These are phyloP conservation scores for Hypoxylon trugodes DNA, from an alignment of 495 filamentous ascomycete genomes.

Conservation along the genomic window DNA sequence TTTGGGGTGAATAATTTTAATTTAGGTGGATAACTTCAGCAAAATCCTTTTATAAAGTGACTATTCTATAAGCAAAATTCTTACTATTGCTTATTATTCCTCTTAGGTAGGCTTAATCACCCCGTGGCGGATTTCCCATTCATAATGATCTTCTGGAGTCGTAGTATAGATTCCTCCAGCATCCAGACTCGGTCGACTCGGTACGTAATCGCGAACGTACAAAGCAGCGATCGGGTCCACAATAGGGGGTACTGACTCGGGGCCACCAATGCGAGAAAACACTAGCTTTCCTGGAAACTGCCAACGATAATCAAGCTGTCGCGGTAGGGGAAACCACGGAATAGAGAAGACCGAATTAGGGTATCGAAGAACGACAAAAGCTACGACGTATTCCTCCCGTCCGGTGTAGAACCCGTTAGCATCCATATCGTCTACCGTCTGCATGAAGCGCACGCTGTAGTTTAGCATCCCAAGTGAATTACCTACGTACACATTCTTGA, in stretches of 20 bases:
- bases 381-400: conserved; percentile 35
- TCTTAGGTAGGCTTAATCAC: neutral
- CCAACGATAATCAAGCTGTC: conserved; percentile 29
- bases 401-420: conserved; percentile 32
- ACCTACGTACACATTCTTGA: conserved; percentile 36
- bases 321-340: conserved; percentile 35
- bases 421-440: conserved; percentile 42
- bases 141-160: neutral
- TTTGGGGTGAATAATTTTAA: no score
- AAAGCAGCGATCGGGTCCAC: conserved; percentile 33
- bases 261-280: conserved; percentile 28
- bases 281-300: conserved; percentile 34
- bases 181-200: conserved; percentile 6
- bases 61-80: no score
- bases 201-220: conserved; percentile 26
- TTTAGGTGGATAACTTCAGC: no score
- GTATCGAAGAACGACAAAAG: conserved; percentile 38
- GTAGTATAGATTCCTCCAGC: conserved; percentile 31
- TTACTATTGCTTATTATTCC: no score
- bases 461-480: conserved; percentile 38
- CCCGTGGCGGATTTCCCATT: conserved; percentile 21
- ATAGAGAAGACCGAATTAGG: conserved; percentile 38
- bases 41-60: no score
- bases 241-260: conserved; percentile 27
- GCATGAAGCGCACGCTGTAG: conserved; percentile 38